Conservation (phyloP, 371 early-diverging fungal species). For the Paraphysoderma sedebokerense region DNA sequence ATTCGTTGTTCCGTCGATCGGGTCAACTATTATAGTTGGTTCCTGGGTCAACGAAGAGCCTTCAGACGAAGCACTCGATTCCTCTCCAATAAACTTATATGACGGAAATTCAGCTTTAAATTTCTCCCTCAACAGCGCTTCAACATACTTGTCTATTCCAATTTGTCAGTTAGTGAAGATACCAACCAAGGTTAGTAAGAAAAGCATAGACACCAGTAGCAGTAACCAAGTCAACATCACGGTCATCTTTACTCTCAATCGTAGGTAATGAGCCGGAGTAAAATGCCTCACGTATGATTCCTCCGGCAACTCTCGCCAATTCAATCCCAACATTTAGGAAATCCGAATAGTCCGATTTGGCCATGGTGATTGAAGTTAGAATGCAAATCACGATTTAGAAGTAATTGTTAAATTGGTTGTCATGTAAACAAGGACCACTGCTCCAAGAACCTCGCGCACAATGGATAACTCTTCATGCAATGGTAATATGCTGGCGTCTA, state of each 20-base stretch:
- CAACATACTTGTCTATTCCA: conserved; percentile 57
- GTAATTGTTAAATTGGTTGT: too few species aligned
- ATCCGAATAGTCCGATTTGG: conserved; percentile 4
- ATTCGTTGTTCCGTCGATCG: too few species aligned
- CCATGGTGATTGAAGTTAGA: too few species aligned
- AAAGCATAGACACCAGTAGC: background rate
- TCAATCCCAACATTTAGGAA: conserved; percentile 31
- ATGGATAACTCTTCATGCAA: too few species aligned
- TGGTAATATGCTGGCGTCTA: too few species aligned
- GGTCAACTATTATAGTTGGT: conserved; percentile 86
- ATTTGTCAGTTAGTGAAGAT: background rate
- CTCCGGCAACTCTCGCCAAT: conserved; percentile 42
- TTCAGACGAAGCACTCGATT: conserved; percentile 41
- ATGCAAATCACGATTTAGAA: too few species aligned
- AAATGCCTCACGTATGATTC: conserved; percentile 36
- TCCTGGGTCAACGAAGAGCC: conserved; percentile 39
- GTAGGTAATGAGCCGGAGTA: conserved; percentile 22
- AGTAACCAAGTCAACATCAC: conserved; percentile 60
- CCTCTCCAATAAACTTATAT: conserved; percentile 78
- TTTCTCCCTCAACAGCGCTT: conserved; percentile 39
- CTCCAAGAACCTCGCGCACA: too few species aligned
- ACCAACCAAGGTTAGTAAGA: background rate
- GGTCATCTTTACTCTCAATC: conserved; percentile 41
- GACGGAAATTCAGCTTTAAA: conserved; percentile 37
- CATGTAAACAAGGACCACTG: too few species aligned